Conservation (phyloP, 345 rosid species). For the Barbarea vulgaris region DNA sequence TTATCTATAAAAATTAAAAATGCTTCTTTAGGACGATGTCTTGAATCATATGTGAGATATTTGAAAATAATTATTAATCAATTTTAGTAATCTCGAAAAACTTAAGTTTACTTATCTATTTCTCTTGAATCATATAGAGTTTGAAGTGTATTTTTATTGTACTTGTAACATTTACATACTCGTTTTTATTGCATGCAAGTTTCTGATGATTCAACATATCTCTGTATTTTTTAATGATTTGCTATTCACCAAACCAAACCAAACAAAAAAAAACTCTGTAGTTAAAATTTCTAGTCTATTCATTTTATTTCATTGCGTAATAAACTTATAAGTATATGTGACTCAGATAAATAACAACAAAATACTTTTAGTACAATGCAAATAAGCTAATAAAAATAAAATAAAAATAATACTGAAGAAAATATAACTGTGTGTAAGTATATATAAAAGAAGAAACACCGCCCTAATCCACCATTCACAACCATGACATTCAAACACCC, state of each 20-base stretch:
- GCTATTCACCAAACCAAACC: too few relatives aligned
- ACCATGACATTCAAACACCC: slow-evolving; percentile 40
- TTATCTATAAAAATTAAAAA: too few relatives aligned
- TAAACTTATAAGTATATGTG: too few relatives aligned
- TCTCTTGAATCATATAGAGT: neutral
- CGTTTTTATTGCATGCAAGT: neutral
- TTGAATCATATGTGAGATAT: neutral
- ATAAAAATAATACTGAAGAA: slow-evolving; percentile 19
- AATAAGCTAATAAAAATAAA: neutral
- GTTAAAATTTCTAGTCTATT: neutral
- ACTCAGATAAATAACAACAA: neutral
- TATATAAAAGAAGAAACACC: slow-evolving; percentile 39
- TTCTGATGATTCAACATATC: neutral
- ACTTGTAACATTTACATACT: neutral
- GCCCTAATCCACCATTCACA: slow-evolving; percentile 50
- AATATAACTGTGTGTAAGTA: slow-evolving; percentile 5
- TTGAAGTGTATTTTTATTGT: neutral
- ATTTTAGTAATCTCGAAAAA: too few relatives aligned
- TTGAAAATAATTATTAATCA: neutral
- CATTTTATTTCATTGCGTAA: neutral
- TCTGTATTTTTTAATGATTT: too few relatives aligned
- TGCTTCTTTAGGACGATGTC: neutral
- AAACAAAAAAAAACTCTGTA: neutral
- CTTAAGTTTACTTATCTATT: neutral
- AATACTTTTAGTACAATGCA: neutral